Conservation (phyloP, 108 stramenopile species). For the Cylindrotheca fusiformis region DNA sequence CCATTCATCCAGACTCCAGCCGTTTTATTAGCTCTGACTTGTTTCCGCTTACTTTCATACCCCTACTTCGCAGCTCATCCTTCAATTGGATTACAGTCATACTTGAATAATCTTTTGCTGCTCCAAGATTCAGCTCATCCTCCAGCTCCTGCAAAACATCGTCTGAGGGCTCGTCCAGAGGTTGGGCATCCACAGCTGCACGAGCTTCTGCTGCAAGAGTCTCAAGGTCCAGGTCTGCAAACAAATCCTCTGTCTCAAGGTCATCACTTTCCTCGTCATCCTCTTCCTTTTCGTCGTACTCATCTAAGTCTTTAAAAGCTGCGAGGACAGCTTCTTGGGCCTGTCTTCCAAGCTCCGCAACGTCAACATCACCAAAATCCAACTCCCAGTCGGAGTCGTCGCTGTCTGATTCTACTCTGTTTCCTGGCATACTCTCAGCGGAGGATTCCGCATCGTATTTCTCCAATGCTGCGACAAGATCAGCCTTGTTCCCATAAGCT, state of each 20-base stretch:
- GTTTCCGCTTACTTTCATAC: constrained; percentile 42
- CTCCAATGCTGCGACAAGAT: constrained; percentile 17
- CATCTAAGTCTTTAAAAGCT: too few relatives aligned
- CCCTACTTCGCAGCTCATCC: constrained; percentile 38
- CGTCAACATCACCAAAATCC: constrained; percentile 24
- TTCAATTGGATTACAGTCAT: constrained; percentile 47
- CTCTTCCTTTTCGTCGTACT: too few relatives aligned
- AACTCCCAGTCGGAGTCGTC: background rate
- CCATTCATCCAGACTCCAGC: constrained; percentile 7
- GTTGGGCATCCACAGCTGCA: constrained; percentile 34
- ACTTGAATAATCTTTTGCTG: constrained; percentile 1
- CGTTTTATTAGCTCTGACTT: constrained; percentile 47
- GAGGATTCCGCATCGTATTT: constrained; percentile 3
- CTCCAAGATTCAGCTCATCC: constrained; percentile 7
- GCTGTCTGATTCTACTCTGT: constrained; percentile 1
- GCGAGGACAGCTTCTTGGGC: constrained; percentile 41
- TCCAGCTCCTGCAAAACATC: constrained; percentile 29
- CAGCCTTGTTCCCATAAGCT: constrained; percentile 22
- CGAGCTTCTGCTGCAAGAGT: constrained; percentile 38
- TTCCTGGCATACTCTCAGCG: background rate
- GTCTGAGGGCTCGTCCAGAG: constrained; percentile 38
- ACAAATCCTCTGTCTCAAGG: constrained; percentile 4
- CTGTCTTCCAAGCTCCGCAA: constrained; percentile 34
- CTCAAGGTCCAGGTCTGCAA: constrained; percentile 25
- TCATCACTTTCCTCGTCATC: constrained; percentile 4